A percentile compares a stretch with the other conserved stretches of the same genome.
These are phyloP conservation scores for Closterium sp. DNA, from an alignment of 139 green algal species.

Conservation along the genomic window DNA sequence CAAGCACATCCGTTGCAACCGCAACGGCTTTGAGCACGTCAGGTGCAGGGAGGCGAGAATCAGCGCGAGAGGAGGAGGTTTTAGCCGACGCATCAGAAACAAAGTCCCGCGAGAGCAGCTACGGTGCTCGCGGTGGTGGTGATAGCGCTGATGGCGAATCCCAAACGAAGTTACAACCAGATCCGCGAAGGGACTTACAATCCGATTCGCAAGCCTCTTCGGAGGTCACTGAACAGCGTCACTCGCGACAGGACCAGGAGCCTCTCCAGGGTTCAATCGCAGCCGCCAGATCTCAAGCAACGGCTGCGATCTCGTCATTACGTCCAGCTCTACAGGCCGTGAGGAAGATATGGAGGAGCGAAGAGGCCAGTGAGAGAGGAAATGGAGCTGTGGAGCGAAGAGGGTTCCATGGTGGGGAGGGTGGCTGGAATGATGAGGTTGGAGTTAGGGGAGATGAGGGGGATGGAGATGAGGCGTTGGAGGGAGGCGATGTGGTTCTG, in stretches of 20 bases:
- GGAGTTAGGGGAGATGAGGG: not conserved
- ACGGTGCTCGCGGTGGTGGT: not conserved
- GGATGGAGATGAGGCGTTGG: not conserved
- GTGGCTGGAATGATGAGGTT: not conserved
- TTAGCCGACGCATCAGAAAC: not conserved
- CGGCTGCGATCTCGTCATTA: not conserved
- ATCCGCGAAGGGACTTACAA: not conserved
- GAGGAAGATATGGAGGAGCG: not conserved
- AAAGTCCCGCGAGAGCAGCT: not conserved
- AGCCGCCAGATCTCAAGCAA: not conserved
- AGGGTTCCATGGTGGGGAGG: not conserved
- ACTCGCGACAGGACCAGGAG: not conserved
- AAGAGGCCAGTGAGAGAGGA: not conserved
- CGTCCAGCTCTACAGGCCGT: not conserved
- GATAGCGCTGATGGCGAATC: not conserved
- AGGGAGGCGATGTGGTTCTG: constrained; percentile 4
- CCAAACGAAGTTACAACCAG: not conserved
- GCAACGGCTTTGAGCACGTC: too few species aligned
- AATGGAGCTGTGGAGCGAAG: too few species aligned
- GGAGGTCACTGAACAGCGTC: not conserved
- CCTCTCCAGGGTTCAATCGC: not conserved
- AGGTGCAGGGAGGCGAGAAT: not conserved
- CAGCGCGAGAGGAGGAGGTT: not conserved
- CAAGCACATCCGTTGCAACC: too few species aligned
- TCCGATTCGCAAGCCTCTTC: too few species aligned